These are phyloP conservation scores for Artemisia argyi DNA, from an alignment of 129 eudicot species.

Conservation along the genomic window DNA sequence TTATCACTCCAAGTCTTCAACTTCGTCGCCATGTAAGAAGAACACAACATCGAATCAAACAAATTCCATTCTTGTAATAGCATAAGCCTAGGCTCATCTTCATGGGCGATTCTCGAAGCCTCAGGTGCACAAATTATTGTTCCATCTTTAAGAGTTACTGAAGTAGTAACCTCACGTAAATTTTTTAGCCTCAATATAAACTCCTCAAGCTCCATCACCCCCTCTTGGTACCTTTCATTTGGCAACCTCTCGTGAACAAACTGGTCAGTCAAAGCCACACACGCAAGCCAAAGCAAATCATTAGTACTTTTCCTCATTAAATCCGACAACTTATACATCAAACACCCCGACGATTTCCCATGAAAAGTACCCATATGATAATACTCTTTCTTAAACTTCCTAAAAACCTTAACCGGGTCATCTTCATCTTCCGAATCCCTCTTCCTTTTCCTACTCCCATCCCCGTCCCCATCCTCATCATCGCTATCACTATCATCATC, in stretches of 20 bases:
- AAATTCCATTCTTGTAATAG: conserved; percentile 92
- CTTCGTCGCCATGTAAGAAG: conserved; percentile 93
- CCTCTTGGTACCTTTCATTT: conserved; percentile 83
- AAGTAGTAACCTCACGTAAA: conserved; percentile 60
- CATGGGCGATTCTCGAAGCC: conserved; percentile 76
- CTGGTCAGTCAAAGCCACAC: conserved; percentile 93
- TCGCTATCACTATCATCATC: conserved; percentile 55
- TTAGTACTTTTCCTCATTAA: conserved; percentile 65
- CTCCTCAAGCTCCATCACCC: conserved; percentile 98
- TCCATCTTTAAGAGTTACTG: conserved; percentile 81
- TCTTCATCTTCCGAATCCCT: conserved; percentile 56
- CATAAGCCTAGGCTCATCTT: conserved; percentile 96
- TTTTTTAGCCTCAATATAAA: conserved; percentile 81
- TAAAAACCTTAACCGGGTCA: conserved; percentile 70
- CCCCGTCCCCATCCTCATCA: conserved; percentile 44
- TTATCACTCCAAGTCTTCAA: conserved; percentile 96
- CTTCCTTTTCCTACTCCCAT: conserved; percentile 53
- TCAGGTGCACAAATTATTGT: conserved; percentile 84
- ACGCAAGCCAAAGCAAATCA: conserved; percentile 89
- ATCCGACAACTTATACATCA: conserved; percentile 88
- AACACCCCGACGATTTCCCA: conserved; percentile 96
- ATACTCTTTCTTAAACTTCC: conserved; percentile 71
- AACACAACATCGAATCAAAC: conserved; percentile 95
- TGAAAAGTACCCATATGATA: conserved; percentile 90
- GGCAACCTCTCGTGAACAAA: conserved; percentile 89